Evolutionary conservation across 441 rosid genomes (phyloP).

Genomic region (Lepidium campestre): DNA sequence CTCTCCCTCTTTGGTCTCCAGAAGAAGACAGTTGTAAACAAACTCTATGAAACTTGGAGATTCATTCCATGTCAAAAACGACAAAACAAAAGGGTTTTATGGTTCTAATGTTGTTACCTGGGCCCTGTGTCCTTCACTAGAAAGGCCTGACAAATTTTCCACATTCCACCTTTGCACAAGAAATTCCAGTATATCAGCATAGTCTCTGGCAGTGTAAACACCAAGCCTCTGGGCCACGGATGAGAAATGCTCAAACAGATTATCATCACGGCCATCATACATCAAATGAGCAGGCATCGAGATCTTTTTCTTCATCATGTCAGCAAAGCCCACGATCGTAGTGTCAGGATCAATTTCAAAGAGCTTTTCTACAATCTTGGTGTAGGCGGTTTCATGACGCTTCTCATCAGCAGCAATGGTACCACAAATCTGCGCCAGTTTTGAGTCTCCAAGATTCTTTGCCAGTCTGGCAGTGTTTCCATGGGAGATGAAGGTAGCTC

Average conservation of each 20-base stretch:
- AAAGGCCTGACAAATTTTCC: slow-evolving; percentile 33
- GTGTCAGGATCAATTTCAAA: slow-evolving; percentile 40
- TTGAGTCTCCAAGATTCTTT: slow-evolving; percentile 37
- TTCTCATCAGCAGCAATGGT: slow-evolving; percentile 53
- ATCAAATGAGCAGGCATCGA: slow-evolving; percentile 43
- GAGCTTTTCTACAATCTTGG: slow-evolving; percentile 48
- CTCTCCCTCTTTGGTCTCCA: not conserved
- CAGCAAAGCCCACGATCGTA: slow-evolving; percentile 37
- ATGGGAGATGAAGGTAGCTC: slow-evolving; percentile 34
- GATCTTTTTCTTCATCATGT: slow-evolving; percentile 40
- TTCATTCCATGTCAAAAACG: not conserved
- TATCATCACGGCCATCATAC: slow-evolving; percentile 42
- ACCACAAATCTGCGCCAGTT: slow-evolving; percentile 46
- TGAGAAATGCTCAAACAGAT: slow-evolving; percentile 41
- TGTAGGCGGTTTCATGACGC: slow-evolving; percentile 50
- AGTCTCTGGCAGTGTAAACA: slow-evolving; percentile 47
- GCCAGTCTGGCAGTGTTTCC: slow-evolving; percentile 45
- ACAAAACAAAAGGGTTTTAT: not conserved
- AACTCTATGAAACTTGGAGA: not conserved
- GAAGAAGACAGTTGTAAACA: not conserved
- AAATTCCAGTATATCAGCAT: slow-evolving; percentile 46
- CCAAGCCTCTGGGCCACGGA: slow-evolving; percentile 44
- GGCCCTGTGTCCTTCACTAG: slow-evolving; percentile 37
- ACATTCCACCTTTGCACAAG: slow-evolving; percentile 45
- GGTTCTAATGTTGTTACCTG: slow-evolving; percentile 25